Base-by-base conservation (phyloP, 768 basidiomycete genomes). In the Rhodotorula diobovata region DNA sequence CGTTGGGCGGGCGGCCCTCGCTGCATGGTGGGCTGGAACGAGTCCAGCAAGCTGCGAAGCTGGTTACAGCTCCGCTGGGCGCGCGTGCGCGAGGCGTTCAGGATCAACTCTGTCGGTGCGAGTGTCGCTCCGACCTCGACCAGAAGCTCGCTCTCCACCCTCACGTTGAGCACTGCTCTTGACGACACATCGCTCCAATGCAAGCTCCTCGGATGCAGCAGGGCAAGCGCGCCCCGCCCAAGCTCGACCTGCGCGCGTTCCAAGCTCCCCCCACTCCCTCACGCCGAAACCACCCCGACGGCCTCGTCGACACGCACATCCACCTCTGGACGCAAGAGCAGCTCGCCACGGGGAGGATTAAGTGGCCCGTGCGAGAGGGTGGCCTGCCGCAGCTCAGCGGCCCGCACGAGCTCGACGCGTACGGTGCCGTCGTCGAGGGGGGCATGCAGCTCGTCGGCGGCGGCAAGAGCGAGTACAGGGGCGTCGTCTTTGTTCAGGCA, bases 401-500 rank as follows among this genome's bases (percentile, higher is more conserved):
- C 7, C 56, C 70, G 12, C 70, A 71, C 56, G 61, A 63, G 51
- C 34, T 71, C 39, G 34, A 20, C 15, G 54, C 46, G 21, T 71
- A 63, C 32, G 30, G 43, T 0, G 6, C 4, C 4, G 43, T 71
- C 23, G 35, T 34, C 18, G 9, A 8, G 10, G 32, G 43, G 4
- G 70, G 70, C 4, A 28, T 67, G 18, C n/a, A 48, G 41, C 6
- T 15, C 8, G 51, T 71, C 21, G 70, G 34, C 7, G 35, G 46
- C 11, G 65, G 66, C 16, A 57, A 63, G 51, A 28, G 25, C 30
- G 5, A 10, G 46, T 54, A 51, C 18, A 43, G 6, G 6, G 73
- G 73, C 1, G 54, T 68, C 7, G 67, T 71, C 18, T 74, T 54
- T 28, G 67, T 74, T 0, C 73, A 74, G 43, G 68, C 66, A 30